Evolutionary conservation across 140 eudicot genomes (phyloP).

Genomic region (Cichorium intybus): DNA sequence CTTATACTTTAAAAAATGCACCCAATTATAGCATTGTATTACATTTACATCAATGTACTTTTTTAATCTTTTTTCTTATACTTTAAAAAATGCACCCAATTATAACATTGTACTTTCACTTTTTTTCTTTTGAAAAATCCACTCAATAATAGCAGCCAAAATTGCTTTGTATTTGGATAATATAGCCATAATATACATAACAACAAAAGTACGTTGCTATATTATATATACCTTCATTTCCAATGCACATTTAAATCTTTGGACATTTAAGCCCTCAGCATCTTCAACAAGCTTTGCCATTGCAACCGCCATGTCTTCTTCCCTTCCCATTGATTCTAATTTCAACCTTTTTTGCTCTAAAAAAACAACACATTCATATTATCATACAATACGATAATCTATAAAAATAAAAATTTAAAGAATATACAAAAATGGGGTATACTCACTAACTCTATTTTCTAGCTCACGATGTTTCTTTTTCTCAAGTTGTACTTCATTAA

Average conservation of each 20-base stretch:
- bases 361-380: constrained; percentile 15
- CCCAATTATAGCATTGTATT: no score
- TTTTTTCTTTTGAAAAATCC: no score
- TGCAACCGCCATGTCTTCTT: constrained; percentile 53
- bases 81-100: no score
- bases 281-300: constrained; percentile 52
- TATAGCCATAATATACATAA: no score
- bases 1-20: no score
- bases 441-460: constrained; percentile 74
- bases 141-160: no score
- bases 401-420: no score
- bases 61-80: no score
- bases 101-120: no score
- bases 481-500: constrained; percentile 41
- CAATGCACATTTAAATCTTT: constrained; percentile 60
- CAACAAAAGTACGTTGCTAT: no score
- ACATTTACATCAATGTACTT: no score
- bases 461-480: constrained; percentile 56
- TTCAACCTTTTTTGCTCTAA: constrained; percentile 60
- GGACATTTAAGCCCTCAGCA: constrained; percentile 51
- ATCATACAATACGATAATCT: not conserved
- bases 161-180: no score
- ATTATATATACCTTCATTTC: constrained; percentile 57
- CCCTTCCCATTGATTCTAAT: constrained; percentile 54
- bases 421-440: not conserved